Conservation (phyloP, 2,329 filamentous ascomycete genomes). For the Aaosphaeria pasadenensis region DNA sequence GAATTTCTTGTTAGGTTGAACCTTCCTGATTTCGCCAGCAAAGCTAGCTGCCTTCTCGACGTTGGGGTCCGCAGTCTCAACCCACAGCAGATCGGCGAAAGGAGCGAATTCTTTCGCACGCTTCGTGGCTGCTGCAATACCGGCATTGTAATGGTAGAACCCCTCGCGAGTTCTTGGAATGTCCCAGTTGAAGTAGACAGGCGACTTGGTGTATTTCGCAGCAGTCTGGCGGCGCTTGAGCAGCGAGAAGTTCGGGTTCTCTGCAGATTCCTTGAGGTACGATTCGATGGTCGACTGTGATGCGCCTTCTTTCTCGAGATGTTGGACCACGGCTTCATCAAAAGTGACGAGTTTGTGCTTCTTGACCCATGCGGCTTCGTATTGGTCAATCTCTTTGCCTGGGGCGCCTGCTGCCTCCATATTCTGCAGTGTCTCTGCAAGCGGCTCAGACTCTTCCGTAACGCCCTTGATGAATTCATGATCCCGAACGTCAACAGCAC, state of each 20-base stretch:
- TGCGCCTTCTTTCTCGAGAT: slow-evolving; percentile 66
- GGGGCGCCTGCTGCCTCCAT: slow-evolving; percentile 82
- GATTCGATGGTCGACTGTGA: slow-evolving; percentile 61
- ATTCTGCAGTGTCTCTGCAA: slow-evolving; percentile 82
- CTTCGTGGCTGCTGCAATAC: slow-evolving; percentile 85
- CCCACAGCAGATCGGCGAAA: slow-evolving; percentile 93
- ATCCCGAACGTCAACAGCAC: slow-evolving; percentile 87
- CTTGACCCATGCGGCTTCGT: slow-evolving; percentile 86
- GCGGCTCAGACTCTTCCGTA: slow-evolving; percentile 71
- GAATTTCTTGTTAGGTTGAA: slow-evolving; percentile 76
- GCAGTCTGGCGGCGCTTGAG: slow-evolving; percentile 73
- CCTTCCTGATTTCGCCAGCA: slow-evolving; percentile 68
- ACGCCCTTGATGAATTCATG: slow-evolving; percentile 96
- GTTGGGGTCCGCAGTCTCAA: slow-evolving; percentile 88
- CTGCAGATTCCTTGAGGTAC: slow-evolving; percentile 62
- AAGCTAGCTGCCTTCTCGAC: slow-evolving; percentile 75
- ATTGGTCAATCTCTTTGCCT: slow-evolving; percentile 78
- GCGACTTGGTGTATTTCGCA: slow-evolving; percentile 61
- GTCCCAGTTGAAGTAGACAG: slow-evolving; percentile 85
- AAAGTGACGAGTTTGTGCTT: slow-evolving; percentile 81
- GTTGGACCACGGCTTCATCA: slow-evolving; percentile 80
- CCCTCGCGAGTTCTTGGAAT: slow-evolving; percentile 90
- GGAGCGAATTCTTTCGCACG: slow-evolving; percentile 87
- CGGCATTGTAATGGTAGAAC: slow-evolving; percentile 85
- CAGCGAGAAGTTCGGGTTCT: slow-evolving; percentile 73